Evolutionary conservation across 768 basidiomycete genomes (phyloP).

Genomic region (Sporobolomyces roseus): DNA sequence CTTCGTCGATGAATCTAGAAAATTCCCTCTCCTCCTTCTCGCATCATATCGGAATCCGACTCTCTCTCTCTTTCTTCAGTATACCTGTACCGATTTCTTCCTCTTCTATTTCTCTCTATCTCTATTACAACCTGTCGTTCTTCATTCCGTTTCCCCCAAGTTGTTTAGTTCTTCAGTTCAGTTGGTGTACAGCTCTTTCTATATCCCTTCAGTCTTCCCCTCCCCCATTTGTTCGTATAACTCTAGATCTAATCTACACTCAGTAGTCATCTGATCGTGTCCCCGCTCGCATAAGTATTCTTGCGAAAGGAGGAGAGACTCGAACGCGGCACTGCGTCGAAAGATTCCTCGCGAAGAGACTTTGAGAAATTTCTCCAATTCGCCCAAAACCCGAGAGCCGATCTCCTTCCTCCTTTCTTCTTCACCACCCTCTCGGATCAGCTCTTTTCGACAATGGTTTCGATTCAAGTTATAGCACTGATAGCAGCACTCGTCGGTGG

Average conservation of each 20-base stretch:
- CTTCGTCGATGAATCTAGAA: neutral
- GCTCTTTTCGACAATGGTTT: neutral
- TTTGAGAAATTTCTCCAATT: no score
- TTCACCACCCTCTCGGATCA: neutral
- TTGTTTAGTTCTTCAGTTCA: neutral
- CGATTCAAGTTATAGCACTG: neutral
- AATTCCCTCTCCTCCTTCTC: neutral
- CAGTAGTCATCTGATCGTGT: no score
- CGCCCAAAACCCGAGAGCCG: no score
- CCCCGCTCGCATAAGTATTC: no score
- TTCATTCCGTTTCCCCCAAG: conserved; percentile 8
- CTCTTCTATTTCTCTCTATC: neutral
- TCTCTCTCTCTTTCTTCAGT: neutral
- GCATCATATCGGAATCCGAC: neutral
- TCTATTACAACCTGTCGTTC: neutral
- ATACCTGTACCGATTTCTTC: conserved; percentile 1
- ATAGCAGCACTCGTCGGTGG: conserved; percentile 3
- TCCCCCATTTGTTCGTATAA: no score
- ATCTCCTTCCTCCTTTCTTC: conserved; percentile 10
- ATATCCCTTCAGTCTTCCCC: no score
- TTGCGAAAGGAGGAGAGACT: neutral
- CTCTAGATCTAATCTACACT: no score
- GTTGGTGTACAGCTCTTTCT: no score
- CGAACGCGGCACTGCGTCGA: conserved; percentile 29
- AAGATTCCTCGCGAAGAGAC: conserved; percentile 10